Evolutionary conservation across 345 rosid genomes (phyloP).

Genomic region (Hibiscus syriacus): DNA sequence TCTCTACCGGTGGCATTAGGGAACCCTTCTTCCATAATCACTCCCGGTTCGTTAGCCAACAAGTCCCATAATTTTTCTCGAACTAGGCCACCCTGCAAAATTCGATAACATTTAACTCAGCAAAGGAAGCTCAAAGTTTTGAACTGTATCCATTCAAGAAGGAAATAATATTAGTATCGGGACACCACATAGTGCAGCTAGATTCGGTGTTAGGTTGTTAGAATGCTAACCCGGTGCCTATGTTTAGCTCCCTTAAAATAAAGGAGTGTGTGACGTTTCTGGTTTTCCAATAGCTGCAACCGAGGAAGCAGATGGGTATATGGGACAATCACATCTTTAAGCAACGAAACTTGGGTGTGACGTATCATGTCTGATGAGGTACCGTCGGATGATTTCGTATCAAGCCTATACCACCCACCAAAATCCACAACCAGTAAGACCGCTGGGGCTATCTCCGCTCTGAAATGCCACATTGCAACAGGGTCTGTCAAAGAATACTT

Average conservation of each 20-base stretch:
- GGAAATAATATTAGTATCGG: no score
- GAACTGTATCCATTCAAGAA: not conserved
- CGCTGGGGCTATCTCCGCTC: slow-evolving; percentile 72
- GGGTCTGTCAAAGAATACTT: slow-evolving; percentile 99
- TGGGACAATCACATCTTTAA: slow-evolving; percentile 93
- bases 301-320: slow-evolving; percentile 82
- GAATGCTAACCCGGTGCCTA: slow-evolving; percentile 65
- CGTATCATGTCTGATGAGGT: slow-evolving; percentile 48
- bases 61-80: slow-evolving; percentile 87
- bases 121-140: not conserved
- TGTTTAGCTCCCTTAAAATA: slow-evolving; percentile 96
- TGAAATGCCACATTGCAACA: slow-evolving; percentile 96
- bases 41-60: slow-evolving; percentile 45
- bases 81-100: slow-evolving; percentile 63
- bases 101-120: not conserved
- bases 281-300: slow-evolving; percentile 44
- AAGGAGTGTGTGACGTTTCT: slow-evolving; percentile 64
- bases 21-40: slow-evolving; percentile 96
- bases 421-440: slow-evolving; percentile 91
- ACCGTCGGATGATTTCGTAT: slow-evolving; percentile 51
- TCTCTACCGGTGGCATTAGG: slow-evolving; percentile 91
- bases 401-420: slow-evolving; percentile 91
- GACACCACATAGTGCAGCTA: slow-evolving; percentile 1
- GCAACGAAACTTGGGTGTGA: slow-evolving; percentile 86
- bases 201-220: not conserved